phyloP scores from a whole-genome alignment of 129 eudicot species.

The Logfia minima region DNA sequence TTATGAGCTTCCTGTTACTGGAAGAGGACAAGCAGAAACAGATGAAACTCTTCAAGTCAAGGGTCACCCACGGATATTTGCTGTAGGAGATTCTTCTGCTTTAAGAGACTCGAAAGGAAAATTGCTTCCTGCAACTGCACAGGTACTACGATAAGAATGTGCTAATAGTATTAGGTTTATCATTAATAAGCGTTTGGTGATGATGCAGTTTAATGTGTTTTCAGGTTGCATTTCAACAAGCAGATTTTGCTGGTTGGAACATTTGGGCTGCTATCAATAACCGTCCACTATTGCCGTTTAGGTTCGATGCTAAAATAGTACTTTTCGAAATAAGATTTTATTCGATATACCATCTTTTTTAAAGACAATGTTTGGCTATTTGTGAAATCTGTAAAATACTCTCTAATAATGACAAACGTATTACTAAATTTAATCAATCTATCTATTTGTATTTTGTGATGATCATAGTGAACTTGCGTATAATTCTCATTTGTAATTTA shows the following conservation, averaged over 20 bases:
- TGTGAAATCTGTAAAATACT: neutral
- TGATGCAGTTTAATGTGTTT: neutral
- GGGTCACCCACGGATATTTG: conserved; percentile 97
- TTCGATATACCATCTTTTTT: neutral
- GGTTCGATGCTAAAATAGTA: conserved; percentile 43
- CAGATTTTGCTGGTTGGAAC: conserved; percentile 99
- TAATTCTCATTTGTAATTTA: neutral
- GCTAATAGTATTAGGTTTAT: conserved; percentile 8
- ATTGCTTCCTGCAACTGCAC: conserved; percentile 93
- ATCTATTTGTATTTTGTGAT: neutral
- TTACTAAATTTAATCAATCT: neutral
- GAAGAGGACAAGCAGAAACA: conserved; percentile 92
- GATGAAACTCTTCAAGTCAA: conserved; percentile 95
- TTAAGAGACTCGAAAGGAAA: conserved; percentile 75
- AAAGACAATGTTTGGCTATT: neutral
- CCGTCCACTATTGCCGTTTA: conserved; percentile 88
- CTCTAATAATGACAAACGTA: conserved; percentile 1
- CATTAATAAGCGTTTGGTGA: neutral
- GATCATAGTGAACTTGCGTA: neutral
- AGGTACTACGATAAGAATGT: conserved; percentile 46
- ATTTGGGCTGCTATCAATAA: conserved; percentile 96
- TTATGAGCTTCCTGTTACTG: conserved; percentile 76
- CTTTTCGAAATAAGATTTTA: neutral
- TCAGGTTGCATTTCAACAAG: conserved; percentile 98
- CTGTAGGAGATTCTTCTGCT: conserved; percentile 94